Base-by-base conservation (phyloP, 2,329 filamentous ascomycete genomes). In the Cylindrodendrum hubeiense region DNA sequence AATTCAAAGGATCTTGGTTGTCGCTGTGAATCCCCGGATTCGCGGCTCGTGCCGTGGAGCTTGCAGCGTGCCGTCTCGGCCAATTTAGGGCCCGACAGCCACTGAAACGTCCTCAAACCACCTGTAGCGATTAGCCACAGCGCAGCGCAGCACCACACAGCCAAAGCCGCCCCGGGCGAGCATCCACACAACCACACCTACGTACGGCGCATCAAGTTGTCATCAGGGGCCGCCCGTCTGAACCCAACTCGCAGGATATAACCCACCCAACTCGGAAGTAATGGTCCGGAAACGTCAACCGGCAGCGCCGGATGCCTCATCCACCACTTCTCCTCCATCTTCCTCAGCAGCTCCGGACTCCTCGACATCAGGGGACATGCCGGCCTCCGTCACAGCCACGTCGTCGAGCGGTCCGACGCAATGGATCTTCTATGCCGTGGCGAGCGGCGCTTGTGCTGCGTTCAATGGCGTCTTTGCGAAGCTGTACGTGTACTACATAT, bases 381-480 rank as follows among this genome's bases (percentile, higher is more conserved):
- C 65, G 12, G 52, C 46, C 28, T 39, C 49, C 6, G 58, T 57
- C 24, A 57, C 53, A n/a, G 44, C 37, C 19, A 43, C 41, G 13
- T 74, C 69, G 28, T 79, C 67, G 80, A 79, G 73, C 71, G 81
- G 68, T 26, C 75, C 74, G 13, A 71, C 76, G 30, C 84, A 86
- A 69, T 92, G 90, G 90, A 86, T 95, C 67, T 80, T 90, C 54
- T 86, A 92, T 67, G 91, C 93, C 44, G 78, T 95, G 44, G 88
- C 90, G 52, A 93, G 91, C 75, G 93, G 93, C 67, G 89, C 87
- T 57, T 95, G 92, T 74, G 93, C 93, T 33, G 92, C 93, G 22
- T 90, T 93, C 71, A 96, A 96, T 73, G 93, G 93, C 64, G 90
- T 93, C 5, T 94, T 95, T 82, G 93, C 93, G 1, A 96, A 95